Conservation (phyloP, 208 protist species). For the Leptomonas pyrrhocoris region DNA sequence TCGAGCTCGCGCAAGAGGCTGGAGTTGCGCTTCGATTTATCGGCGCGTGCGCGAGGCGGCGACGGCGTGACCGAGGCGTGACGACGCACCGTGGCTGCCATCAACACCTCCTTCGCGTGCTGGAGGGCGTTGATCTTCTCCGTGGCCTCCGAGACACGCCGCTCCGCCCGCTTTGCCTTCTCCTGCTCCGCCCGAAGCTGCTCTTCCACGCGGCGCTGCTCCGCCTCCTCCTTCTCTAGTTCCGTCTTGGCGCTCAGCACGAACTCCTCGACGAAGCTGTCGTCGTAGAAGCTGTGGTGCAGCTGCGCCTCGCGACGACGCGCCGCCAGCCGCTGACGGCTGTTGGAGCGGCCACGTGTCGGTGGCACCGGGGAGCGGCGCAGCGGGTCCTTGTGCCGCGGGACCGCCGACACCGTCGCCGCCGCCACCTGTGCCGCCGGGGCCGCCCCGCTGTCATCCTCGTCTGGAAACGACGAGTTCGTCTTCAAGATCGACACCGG, state of each 20-base stretch:
- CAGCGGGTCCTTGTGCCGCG: constrained; percentile 7
- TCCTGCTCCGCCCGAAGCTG: constrained; percentile 33
- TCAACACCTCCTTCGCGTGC: constrained; percentile 77
- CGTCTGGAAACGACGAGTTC: constrained; percentile 38
- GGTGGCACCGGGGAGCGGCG: constrained; percentile 36
- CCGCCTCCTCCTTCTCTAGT: constrained; percentile 45
- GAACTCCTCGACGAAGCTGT: constrained; percentile 90
- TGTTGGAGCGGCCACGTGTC: constrained; percentile 66
- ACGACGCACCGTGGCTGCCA: constrained; percentile 52
- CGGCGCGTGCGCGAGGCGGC: constrained; percentile 24
- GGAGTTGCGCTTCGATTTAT: constrained; percentile 32
- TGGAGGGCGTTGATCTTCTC: constrained; percentile 69
- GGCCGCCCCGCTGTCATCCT: constrained; percentile 21
- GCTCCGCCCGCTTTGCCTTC: constrained; percentile 46
- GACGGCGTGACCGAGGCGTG: constrained; percentile 52
- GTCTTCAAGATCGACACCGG: constrained; percentile 62
- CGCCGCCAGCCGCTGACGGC: constrained; percentile 76
- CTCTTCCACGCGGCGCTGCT: constrained; percentile 27
- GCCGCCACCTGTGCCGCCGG: constrained; percentile 16
- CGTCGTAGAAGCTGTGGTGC: constrained; percentile 89
- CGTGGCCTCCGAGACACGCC: constrained; percentile 41
- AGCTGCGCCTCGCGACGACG: constrained; percentile 79
- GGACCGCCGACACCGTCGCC: constrained; percentile 3
- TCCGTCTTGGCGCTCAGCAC: constrained; percentile 55
- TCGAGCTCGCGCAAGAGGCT: constrained; percentile 45